Base-by-base conservation (phyloP, 108 stramenopile species). In the Conticribra guillardii region DNA sequence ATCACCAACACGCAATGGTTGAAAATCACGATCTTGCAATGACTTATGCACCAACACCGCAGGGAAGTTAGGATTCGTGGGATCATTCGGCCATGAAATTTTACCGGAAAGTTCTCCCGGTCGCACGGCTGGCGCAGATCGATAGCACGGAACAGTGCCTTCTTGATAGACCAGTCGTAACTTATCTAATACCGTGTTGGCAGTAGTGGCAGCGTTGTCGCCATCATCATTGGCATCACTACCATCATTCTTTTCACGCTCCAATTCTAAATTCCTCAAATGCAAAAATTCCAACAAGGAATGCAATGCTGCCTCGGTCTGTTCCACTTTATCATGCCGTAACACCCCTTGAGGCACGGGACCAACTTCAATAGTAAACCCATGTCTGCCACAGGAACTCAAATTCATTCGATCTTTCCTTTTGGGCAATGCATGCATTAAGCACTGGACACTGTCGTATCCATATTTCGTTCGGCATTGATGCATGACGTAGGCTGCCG, bases 361-460 rank as follows among this genome's bases (percentile, higher is more conserved):
- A 18, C 94, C 94, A 21, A 91, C 90, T 70, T 95, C 94, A 67
- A 95, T 87, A 5, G 89, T 86, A 48, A 95, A 84, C 14, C 84
- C 87, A 65, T 87, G 84, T 17, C 70, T 60, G 0, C 83, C 91
- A 61, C 87, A 82, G 0, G 84, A 81, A 11, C 84, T 80, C n/a
- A 95, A 61, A 65, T 89, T 86, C 45, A 85, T 89, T 17, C 91
- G 76, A 19, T 81, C 72, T 28, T 82, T 59, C 50, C 85, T 81
- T 46, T 64, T 73, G 17, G 76, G 69, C 46, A 85, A 57, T 0
- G 88, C 82, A 59, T 92, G 91, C 82, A 92, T 87, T 23, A 89
- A 37, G 53, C 73, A 69, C 19, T 81, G 73, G 27, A 82, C 80
- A 7, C 47, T 31, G n/a, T 57, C 54, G 29, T 69, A 60, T 5